These are phyloP conservation scores for Phallus indusiatus DNA, from an alignment of 768 basidiomycete genomes.

Conservation along the genomic window DNA sequence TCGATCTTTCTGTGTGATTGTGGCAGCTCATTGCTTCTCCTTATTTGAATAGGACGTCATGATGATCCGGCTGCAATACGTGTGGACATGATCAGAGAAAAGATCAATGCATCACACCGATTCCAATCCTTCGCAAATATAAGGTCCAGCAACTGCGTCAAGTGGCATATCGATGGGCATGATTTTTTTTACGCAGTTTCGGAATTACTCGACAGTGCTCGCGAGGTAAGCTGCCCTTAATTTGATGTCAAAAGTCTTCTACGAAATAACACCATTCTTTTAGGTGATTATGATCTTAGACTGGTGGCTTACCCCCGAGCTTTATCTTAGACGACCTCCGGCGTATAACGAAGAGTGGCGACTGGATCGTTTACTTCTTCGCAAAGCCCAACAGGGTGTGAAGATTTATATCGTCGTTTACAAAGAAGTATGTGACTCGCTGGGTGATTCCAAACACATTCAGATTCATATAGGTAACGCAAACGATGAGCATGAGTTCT, in stretches of 20 bases:
- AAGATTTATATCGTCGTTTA: constrained; percentile 88
- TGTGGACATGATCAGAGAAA: constrained; percentile 54
- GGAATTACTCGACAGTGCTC: constrained; percentile 72
- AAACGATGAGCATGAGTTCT: constrained; percentile 85
- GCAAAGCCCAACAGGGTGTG: constrained; percentile 89
- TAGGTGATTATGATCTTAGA: constrained; percentile 34
- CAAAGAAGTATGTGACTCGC: constrained; percentile 56
- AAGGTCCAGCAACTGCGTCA: constrained; percentile 61
- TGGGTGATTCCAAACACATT: not conserved
- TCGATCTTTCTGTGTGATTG: too few relatives aligned
- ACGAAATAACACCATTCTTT: too few relatives aligned
- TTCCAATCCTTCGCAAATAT: constrained; percentile 78
- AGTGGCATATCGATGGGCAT: constrained; percentile 94
- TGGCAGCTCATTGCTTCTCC: too few relatives aligned
- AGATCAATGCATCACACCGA: constrained; percentile 72
- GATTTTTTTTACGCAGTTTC: constrained; percentile 96
- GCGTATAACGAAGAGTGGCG: constrained; percentile 81
- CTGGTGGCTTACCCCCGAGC: constrained; percentile 93
- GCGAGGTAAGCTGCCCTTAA: not conserved
- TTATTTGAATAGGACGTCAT: too few relatives aligned
- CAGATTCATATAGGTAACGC: constrained; percentile 51
- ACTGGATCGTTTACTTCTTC: constrained; percentile 72
- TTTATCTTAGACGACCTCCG: constrained; percentile 90
- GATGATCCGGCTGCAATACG: too few relatives aligned
- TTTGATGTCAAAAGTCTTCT: too few relatives aligned